Conservation (phyloP, 345 rosid species). For the Brassica carinata region DNA sequence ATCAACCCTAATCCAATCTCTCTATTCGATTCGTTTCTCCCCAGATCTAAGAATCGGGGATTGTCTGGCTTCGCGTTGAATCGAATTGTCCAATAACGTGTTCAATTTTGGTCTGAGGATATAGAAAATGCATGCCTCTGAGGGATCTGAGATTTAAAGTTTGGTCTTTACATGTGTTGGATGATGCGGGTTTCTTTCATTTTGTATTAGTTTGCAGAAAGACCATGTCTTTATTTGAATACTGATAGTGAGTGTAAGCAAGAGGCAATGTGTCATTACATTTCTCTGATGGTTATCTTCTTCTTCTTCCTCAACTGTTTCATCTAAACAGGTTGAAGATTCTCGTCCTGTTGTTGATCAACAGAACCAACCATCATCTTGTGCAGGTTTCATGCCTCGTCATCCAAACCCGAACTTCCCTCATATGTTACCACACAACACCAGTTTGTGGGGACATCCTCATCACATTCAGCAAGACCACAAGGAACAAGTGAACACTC, state of each 20-base stretch:
- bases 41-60: constrained; percentile 1
- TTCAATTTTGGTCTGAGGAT: not conserved
- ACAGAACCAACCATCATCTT: constrained; percentile 43
- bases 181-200: not conserved
- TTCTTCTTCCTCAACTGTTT: constrained; percentile 50
- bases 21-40: not conserved
- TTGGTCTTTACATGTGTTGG: not conserved
- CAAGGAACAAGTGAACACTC: constrained; percentile 47
- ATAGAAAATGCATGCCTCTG: not conserved
- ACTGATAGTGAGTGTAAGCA: constrained; percentile 39
- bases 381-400: constrained; percentile 57
- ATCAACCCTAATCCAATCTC: constrained; percentile 14
- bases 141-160: not conserved
- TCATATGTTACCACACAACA: constrained; percentile 53
- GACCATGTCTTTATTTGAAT: not conserved
- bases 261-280: too few relatives aligned
- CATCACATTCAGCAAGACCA: constrained; percentile 38
- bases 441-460: constrained; percentile 69
- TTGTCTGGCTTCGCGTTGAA: not conserved
- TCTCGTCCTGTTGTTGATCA: constrained; percentile 46
- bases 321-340: constrained; percentile 60
- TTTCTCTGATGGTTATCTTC: too few relatives aligned
- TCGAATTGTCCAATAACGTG: not conserved
- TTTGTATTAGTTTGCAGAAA: not conserved
- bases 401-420: constrained; percentile 52